Conservation (phyloP, 306 rosid genomes). For the Clitoria ternatea region DNA sequence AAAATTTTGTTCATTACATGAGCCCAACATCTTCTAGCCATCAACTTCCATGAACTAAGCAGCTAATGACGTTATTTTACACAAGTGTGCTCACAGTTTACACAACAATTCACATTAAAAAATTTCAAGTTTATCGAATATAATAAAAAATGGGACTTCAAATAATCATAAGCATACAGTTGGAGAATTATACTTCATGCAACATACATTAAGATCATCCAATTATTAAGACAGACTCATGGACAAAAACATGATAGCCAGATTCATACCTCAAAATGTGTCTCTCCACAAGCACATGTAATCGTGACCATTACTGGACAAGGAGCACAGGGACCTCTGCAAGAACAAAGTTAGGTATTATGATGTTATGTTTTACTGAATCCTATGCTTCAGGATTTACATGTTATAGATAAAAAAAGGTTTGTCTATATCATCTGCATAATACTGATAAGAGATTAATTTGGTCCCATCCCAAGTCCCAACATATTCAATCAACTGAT, state of each 20-base stretch:
- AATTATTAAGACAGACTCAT: not conserved
- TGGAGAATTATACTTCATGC: conserved; percentile 5
- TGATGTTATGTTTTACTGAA: not conserved
- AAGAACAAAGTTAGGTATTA: conserved; percentile 34
- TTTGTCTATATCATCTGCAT: not conserved
- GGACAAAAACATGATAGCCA: conserved; percentile 16
- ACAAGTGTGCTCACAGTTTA: not conserved
- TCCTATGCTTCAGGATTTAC: conserved; percentile 1
- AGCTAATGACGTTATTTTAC: not conserved
- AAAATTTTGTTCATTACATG: not conserved
- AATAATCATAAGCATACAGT: conserved; percentile 16
- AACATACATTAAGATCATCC: not conserved
- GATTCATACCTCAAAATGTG: conserved; percentile 80
- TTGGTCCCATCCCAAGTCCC: no score
- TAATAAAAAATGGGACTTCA: not conserved
- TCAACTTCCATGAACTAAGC: not conserved
- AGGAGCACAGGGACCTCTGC: conserved; percentile 98
- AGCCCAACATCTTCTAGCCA: not conserved
- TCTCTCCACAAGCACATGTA: conserved; percentile 85
- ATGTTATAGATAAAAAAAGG: conserved; percentile 7
- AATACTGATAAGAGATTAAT: not conserved
- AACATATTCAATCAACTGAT: not conserved
- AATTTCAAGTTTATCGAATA: conserved; percentile 3
- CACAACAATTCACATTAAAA: not conserved
- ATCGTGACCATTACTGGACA: conserved; percentile 96